Evolutionary conservation across 176 grass and related monocot genomes (phyloP), one percentile per base, ranked within the genome.

Genomic region (Musa troglodytarum): DNA sequence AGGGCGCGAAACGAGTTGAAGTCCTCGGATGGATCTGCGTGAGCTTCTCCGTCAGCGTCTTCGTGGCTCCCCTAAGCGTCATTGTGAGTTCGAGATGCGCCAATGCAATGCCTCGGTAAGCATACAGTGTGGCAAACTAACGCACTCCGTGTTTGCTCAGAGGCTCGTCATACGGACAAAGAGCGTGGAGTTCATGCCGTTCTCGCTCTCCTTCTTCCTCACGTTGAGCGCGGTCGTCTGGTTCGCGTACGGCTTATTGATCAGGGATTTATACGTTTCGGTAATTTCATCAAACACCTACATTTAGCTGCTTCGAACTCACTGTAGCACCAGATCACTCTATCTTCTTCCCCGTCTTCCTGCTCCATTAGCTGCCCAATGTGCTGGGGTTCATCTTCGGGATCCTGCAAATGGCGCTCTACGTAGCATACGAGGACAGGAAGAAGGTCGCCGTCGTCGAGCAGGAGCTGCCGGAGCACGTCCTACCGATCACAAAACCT

Each of bases 151-250:
- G 34, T 43, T 43, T 73, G 73, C 34, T 43, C 87, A 96, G 93
- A 82, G 93, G 63, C 83, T 88, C 59, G 93, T 97, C 29, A 88
- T 97, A 80, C 87, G 85, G 10, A 96, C 93, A 70, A 92, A 92
- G 85, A 96, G 93, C 80, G 93, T 96, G 73, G 93, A 96, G 85
- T 96, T 92, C 89, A 96, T 96, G 93, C 93, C 93, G 14, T 87
- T 92, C 79, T 86, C 83, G 54, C 81, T 92, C 10, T 93, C 93
- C 69, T 87, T 97, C 76, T 88, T 83, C 85, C 88, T 97, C 72
- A 91, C 91, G 17, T 22, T 97, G 19, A 97, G 85, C 81, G 93
- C 93, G 0, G 79, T 93, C 50, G 70, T 97, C 72, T 97, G 93
- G 93, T 97, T 97, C 83, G 71, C 63, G 11, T 97, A 97, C 86